Evolutionary conservation across 2,329 filamentous ascomycete genomes (phyloP).

Genomic region (Aspergillus pseudotamarii): DNA sequence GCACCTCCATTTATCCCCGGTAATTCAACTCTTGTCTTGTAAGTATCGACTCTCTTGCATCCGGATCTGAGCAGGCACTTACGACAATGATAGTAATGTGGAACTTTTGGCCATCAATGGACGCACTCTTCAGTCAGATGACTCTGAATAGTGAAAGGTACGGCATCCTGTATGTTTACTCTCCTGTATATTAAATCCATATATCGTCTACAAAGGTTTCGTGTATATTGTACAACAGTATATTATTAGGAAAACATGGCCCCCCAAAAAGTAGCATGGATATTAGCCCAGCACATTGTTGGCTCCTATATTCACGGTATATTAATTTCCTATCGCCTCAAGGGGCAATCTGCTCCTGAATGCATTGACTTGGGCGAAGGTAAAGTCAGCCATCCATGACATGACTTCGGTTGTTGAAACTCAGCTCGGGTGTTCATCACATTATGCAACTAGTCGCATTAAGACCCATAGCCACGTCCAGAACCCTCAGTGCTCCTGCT

Average conservation of each 20-base stretch:
- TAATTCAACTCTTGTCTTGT: constrained; percentile 24
- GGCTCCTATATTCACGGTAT: neutral
- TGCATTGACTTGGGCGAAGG: no score
- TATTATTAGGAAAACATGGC: neutral
- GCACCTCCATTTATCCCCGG: constrained; percentile 23
- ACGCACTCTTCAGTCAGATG: constrained; percentile 5
- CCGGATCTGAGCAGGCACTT: neutral
- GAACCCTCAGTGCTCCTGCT: no score
- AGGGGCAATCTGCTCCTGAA: no score
- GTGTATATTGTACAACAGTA: neutral
- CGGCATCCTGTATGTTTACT: neutral
- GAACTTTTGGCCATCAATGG: constrained; percentile 16
- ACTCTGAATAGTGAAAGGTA: constrained; percentile 5
- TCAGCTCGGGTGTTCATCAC: no score
- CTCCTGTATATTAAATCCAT: neutral
- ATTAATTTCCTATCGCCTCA: no score
- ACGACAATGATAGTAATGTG: constrained; percentile 5
- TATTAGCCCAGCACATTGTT: neutral
- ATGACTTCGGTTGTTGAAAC: no score
- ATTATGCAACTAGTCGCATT: no score
- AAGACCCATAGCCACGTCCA: no score
- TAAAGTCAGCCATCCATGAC: no score
- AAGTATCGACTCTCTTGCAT: neutral
- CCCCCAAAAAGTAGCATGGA: neutral
- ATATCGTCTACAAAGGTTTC: neutral